Evolutionary conservation across 768 basidiomycete species (phyloP), one percentile per base, ranked within the genome.

Genomic region (Boletus rex-veris): DNA sequence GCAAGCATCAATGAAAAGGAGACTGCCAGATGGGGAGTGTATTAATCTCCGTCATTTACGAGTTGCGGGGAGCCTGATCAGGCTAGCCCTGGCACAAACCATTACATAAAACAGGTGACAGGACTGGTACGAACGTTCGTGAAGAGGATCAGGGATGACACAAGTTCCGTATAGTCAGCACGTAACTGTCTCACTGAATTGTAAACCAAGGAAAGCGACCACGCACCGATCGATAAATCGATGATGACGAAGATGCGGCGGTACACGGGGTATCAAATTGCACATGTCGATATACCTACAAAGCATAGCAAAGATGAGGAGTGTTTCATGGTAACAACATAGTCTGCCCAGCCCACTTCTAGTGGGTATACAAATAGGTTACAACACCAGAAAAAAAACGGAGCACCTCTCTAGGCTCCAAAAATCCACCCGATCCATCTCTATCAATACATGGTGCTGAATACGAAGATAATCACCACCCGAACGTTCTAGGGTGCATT

Each of bases 401-500:
- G 15, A 26, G 19, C 5, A 28, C 8, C 3, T n/a, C 15, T n/a
- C 12, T 44, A 31, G 41, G 46, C 30, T 21, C 18, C 40, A 24
- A 11, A 28, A 47, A 11, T 24, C 12, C 7, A 16, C 33, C 40
- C 4, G 9, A 14, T 33, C 15, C 41, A 18, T 18, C 35, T 39
- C 44, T 43, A 47, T 57, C 28, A 30, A 53, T 18, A 45, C 21
- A 33, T 11, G 9, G 16, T 37, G 19, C 24, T 7, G n/a, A n/a
- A 21, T 10, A 38, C 18, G 31, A 26, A 42, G 28, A 19, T 15
- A 35, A 42, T 71, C 51, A 69, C 69, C 69, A 69, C 2, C 67
- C 69, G 26, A 69, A 70, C 28, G 67, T 61, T 45, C 67, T 69
- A 26, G 24, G 36, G 18, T 19, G 26, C 37, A 39, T 19, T 14